Evolutionary conservation across 2,329 filamentous ascomycete genomes (phyloP).

Genomic region (Aspergillus sojae): DNA sequence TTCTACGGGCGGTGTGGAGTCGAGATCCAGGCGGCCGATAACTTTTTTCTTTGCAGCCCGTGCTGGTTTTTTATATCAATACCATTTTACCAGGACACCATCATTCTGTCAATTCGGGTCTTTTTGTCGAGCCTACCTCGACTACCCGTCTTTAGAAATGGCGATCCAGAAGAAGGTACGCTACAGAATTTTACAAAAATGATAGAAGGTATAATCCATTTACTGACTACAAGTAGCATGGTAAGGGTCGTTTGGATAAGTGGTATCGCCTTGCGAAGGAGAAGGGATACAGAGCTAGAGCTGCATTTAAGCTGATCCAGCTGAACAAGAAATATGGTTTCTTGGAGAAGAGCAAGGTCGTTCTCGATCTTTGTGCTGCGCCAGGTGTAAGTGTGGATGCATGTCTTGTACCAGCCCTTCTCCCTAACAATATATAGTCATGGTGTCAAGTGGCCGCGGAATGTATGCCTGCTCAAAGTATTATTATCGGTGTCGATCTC

Average conservation of each 20-base stretch:
- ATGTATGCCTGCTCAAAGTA: constrained; percentile 84
- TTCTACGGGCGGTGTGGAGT: constrained; percentile 17
- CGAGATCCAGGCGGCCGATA: constrained; percentile 24
- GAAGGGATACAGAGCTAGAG: constrained; percentile 93
- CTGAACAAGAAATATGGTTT: constrained; percentile 99
- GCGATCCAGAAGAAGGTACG: constrained; percentile 89
- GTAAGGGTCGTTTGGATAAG: constrained; percentile 97
- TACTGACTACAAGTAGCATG: constrained; percentile 61
- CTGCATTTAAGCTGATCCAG: constrained; percentile 97
- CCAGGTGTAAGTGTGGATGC: constrained; percentile 68
- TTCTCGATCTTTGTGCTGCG: constrained; percentile 95
- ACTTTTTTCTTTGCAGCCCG: constrained; percentile 22
- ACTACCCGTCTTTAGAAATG: constrained; percentile 59
- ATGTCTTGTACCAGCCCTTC: background rate
- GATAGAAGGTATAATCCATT: background rate
- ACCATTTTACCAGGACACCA: background rate
- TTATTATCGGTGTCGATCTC: constrained; percentile 94
- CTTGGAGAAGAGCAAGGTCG: constrained; percentile 91
- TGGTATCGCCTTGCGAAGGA: constrained; percentile 99
- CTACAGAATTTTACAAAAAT: background rate
- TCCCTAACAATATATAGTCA: constrained; percentile 56
- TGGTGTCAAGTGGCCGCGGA: constrained; percentile 97
- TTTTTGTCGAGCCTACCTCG: constrained; percentile 27
- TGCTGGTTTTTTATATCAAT: constrained; percentile 23
- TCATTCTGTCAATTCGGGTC: constrained; percentile 17